phyloP scores from a whole-genome alignment of 2,329 filamentous ascomycete species.

The Fusarium camptoceras region DNA sequence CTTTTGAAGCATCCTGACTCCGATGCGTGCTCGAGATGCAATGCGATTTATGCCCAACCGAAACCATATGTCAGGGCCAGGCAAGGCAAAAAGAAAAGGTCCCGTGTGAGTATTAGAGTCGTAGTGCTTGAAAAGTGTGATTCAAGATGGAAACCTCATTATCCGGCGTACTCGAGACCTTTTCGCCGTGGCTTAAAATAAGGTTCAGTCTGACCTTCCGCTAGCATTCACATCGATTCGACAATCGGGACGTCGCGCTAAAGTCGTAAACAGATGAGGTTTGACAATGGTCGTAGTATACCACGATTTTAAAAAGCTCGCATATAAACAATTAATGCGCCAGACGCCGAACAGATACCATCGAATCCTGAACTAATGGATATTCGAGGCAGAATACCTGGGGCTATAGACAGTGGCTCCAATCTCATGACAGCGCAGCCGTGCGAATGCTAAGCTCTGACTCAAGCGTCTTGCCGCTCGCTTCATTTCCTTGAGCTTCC shows the following conservation, averaged over 20 bases:
- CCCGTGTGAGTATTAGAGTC: too few relatives aligned
- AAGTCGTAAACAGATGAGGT: neutral
- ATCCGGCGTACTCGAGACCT: too few relatives aligned
- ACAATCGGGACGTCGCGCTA: neutral
- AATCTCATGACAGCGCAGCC: neutral
- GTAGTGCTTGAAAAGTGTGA: too few relatives aligned
- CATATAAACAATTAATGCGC: neutral
- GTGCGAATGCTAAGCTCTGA: neutral
- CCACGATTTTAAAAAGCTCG: neutral
- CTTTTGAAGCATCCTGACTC: too few relatives aligned
- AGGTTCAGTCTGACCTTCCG: neutral
- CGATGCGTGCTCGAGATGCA: neutral
- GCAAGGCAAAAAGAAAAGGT: too few relatives aligned
- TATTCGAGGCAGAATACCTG: neutral
- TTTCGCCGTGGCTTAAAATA: fast-evolving
- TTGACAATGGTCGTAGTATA: neutral
- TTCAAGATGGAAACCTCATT: too few relatives aligned
- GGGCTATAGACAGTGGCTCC: neutral
- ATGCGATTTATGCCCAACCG: too few relatives aligned
- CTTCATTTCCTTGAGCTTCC: neutral
- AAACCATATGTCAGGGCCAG: too few relatives aligned
- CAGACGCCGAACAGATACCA: neutral
- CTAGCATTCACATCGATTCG: neutral
- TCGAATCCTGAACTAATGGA: neutral
- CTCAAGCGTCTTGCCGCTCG: fast-evolving